phyloP scores from a whole-genome alignment of 2,329 filamentous ascomycete species.

The Ophiocordyceps unilateralis region DNA sequence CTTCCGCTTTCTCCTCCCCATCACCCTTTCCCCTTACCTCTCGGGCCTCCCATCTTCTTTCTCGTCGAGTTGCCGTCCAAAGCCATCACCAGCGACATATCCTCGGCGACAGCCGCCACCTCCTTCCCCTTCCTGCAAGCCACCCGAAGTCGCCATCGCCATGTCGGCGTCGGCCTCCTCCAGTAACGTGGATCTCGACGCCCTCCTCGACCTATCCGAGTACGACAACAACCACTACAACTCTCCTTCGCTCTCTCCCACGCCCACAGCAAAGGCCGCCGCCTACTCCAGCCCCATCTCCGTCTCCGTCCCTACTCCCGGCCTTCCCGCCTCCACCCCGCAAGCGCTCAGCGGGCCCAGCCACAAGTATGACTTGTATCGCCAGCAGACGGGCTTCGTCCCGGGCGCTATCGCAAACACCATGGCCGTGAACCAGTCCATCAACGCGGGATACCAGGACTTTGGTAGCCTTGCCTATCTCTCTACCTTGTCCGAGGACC shows the following conservation, averaged over 20 bases:
- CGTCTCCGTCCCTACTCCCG: constrained; percentile 35
- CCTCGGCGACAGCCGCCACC: neutral
- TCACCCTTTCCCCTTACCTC: neutral
- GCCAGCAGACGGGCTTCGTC: constrained; percentile 87
- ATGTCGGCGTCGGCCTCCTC: constrained; percentile 25
- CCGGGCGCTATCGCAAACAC: constrained; percentile 68
- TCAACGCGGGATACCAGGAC: constrained; percentile 35
- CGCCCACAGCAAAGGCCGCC: constrained; percentile 32
- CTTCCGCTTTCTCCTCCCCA: neutral
- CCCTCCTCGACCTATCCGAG: constrained; percentile 41
- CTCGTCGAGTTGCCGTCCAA: neutral
- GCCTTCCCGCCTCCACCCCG: constrained; percentile 35
- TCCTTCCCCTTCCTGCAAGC: too few relatives aligned
- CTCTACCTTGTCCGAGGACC: constrained; percentile 41
- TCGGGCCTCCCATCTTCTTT: neutral
- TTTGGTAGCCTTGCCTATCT: constrained; percentile 32
- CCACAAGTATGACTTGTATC: constrained; percentile 89
- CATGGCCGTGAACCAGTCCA: constrained; percentile 54
- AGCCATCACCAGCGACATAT: neutral
- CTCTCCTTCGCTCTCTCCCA: constrained; percentile 42
- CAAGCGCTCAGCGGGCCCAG: constrained; percentile 62
- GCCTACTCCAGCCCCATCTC: constrained; percentile 34
- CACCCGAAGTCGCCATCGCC: too few relatives aligned
- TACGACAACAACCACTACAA: constrained; percentile 42
- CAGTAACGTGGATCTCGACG: constrained; percentile 33